These are phyloP conservation scores for Syzygium syzygioides DNA, from an alignment of 441 rosid genomes.

Conservation along the genomic window DNA sequence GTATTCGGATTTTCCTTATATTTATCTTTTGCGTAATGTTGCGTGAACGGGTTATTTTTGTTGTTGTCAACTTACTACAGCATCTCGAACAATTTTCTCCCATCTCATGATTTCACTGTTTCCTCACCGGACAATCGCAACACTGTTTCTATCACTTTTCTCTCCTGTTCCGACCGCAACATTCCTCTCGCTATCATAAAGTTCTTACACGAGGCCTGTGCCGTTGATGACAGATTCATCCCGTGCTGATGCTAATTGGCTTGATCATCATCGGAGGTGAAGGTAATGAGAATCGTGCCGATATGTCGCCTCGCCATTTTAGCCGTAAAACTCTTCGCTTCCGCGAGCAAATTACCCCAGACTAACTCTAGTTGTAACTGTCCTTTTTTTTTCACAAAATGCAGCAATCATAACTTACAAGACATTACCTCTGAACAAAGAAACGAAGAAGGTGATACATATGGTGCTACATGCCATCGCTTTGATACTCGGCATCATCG, in stretches of 20 bases:
- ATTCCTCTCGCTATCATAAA: neutral
- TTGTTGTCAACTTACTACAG: neutral
- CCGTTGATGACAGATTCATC: conserved; percentile 55
- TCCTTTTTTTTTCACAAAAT: neutral
- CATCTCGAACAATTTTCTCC: neutral
- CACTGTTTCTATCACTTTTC: neutral
- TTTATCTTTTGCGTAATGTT: neutral
- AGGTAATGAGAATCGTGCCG: conserved; percentile 41
- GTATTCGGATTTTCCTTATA: neutral
- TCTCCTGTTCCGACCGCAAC: neutral
- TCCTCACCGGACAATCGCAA: no score
- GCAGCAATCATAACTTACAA: conserved; percentile 85
- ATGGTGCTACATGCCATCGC: conserved; percentile 77
- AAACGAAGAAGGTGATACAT: conserved; percentile 71
- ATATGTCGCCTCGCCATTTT: neutral
- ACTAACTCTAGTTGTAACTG: neutral
- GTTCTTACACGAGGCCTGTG: neutral
- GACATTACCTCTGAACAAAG: conserved; percentile 56
- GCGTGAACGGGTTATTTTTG: neutral
- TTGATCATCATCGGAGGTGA: conserved; percentile 80
- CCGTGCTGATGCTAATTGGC: conserved; percentile 87
- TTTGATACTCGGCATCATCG: conserved; percentile 60
- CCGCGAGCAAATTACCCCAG: neutral
- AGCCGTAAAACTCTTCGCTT: neutral
- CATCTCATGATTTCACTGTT: neutral